These are phyloP conservation scores for Hemileia vastatrix DNA, from an alignment of 1,284 basidiomycete species.

Conservation along the genomic window DNA sequence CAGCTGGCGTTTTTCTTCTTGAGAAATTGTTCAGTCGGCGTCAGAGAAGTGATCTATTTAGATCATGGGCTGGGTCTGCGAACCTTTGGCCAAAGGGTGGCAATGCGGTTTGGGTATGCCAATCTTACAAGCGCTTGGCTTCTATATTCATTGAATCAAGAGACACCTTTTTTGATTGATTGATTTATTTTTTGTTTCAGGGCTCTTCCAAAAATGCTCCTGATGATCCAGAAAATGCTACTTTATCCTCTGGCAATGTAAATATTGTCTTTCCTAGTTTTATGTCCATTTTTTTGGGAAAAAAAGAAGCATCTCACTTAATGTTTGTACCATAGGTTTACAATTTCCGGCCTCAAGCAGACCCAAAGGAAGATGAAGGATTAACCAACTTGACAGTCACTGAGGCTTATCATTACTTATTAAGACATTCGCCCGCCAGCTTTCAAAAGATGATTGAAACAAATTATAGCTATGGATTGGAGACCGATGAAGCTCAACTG, in stretches of 20 bases:
- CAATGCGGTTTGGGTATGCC: constrained; percentile 74
- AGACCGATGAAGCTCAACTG: constrained; percentile 57
- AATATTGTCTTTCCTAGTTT: constrained; percentile 17
- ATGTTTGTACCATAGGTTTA: constrained; percentile 26
- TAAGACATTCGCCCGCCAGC: constrained; percentile 68
- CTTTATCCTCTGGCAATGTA: constrained; percentile 33
- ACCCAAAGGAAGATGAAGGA: constrained; percentile 44
- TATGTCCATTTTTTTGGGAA: constrained; percentile 2
- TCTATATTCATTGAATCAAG: constrained; percentile 29
- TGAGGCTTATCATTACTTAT: constrained; percentile 66
- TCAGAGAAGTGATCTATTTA: constrained; percentile 82
- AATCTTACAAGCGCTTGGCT: constrained; percentile 4
- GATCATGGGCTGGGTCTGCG: constrained; percentile 88
- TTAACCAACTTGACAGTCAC: constrained; percentile 73
- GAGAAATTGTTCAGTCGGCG: constrained; percentile 55
- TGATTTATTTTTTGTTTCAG: background rate
- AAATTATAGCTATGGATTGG: constrained; percentile 91
- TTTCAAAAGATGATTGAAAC: constrained; percentile 70
- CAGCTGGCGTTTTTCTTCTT: constrained; percentile 58
- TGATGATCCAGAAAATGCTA: constrained; percentile 60
- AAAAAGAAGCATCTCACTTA: constrained; percentile 26
- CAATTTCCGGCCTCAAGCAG: constrained; percentile 39
- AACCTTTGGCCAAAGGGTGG: constrained; percentile 63
- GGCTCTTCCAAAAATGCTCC: constrained; percentile 50
- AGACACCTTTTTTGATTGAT: background rate